These are phyloP conservation scores for Platanthera guangdongensis DNA, from an alignment of 106 monocot species.

Conservation along the genomic window DNA sequence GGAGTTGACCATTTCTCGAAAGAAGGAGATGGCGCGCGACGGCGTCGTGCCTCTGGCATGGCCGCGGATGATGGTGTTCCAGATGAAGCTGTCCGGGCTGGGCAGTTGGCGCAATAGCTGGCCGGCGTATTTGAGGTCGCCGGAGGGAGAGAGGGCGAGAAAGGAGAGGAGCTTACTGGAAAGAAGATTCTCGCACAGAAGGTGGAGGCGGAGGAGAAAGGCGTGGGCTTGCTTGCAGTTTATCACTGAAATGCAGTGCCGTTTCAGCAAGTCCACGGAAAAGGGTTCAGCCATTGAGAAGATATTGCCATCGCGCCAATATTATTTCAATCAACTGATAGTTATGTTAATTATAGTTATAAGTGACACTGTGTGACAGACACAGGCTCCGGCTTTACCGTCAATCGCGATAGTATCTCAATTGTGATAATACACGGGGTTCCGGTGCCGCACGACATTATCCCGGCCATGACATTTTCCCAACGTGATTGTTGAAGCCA, in stretches of 20 bases:
- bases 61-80: slow-evolving; percentile 22
- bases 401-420: no score
- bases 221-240: slow-evolving; percentile 33
- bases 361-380: no score
- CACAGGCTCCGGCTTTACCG: no score
- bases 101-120: slow-evolving; percentile 12
- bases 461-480: no score
- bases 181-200: slow-evolving; percentile 10
- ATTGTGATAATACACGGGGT: no score
- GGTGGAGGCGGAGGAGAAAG: slow-evolving; percentile 21
- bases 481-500: no score
- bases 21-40: slow-evolving; percentile 11
- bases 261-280: slow-evolving; percentile 5
- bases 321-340: no score
- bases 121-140: slow-evolving; percentile 18
- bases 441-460: no score
- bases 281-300: slow-evolving; percentile 6
- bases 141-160: slow-evolving; percentile 21
- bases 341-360: no score
- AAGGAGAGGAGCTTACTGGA: slow-evolving; percentile 27
- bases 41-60: slow-evolving; percentile 14
- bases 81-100: slow-evolving; percentile 20
- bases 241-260: slow-evolving; percentile 21
- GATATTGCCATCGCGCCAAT: slow-evolving; percentile 9
- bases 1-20: slow-evolving; percentile 5